Base-by-base conservation (phyloP, 805 yeast species). In the Martiniozyma abietophila region DNA sequence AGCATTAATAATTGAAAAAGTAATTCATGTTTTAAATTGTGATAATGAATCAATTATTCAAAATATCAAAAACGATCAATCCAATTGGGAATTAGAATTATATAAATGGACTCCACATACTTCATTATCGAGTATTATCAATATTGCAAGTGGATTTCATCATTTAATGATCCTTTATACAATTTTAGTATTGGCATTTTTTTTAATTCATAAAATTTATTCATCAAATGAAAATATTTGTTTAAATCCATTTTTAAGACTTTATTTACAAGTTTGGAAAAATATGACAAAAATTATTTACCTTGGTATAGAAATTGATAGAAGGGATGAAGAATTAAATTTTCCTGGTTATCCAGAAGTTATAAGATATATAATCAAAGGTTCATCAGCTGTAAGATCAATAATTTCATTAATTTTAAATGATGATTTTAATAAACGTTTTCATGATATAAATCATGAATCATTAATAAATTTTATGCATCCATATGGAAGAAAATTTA, bases 221-320 rank as follows among this genome's bases (percentile, higher is more conserved):
- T 45, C 39, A 9, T 42, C 45, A 20, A 51, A 50, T 8, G 57
- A 58, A 31, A 68, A 65, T 39, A 47, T 69, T 6, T 62, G 67
- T 15, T 42, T 71, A 32, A 78, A 78, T 46, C 92, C 92, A 15
- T 81, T 76, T 46, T 48, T 74, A 30, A 69, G 69, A 15, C 62
- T 65, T 30, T 69, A 76, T 40, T 56, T 78, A 8, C 70, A 71
- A 30, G 48, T 73, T 5, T 81, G 92, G 89, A 76, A 77, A 45
- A 65, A 71, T 27, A 72, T 74, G 45, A 76, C 86, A 2, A 67
- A 66, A 39, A 64, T 76, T 3, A 64, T 80, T 1, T 52, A 71
- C 8, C 53, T 74, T 6, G 83, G 84, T 1, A 54, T 80, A 6
- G 81, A 76, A 45, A 64, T 73, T 22, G 80, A 74, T 46, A 52